Evolutionary conservation across 441 rosid genomes (phyloP).

Genomic region (Codiaeum variegatum): DNA sequence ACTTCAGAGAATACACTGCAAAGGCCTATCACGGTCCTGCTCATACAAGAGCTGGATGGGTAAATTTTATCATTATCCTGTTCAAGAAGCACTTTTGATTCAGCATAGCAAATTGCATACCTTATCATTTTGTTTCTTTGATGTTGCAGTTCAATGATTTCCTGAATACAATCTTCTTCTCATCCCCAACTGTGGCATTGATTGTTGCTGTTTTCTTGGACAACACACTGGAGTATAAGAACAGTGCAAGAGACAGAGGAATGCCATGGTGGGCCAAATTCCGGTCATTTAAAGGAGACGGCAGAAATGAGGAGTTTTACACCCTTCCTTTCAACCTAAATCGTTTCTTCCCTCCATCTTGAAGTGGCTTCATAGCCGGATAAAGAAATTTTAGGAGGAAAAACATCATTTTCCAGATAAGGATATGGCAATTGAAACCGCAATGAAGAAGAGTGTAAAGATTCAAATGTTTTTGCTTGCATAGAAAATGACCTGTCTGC

Average conservation of each 20-base stretch:
- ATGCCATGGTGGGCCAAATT: conserved; percentile 99
- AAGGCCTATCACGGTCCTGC: conserved; percentile 93
- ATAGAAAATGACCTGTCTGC: conserved; percentile 28
- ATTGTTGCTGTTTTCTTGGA: conserved; percentile 81
- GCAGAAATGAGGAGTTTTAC: conserved; percentile 92
- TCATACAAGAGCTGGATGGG: conserved; percentile 90
- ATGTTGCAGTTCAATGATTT: conserved; percentile 85
- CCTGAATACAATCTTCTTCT: conserved; percentile 90
- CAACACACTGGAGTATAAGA: conserved; percentile 91
- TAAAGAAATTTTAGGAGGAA: conserved; percentile 29
- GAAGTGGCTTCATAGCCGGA: conserved; percentile 15
- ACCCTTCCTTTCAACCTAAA: conserved; percentile 92
- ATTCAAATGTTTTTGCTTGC: conserved; percentile 18
- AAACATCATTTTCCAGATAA: conserved; percentile 45
- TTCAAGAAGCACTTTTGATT: background rate
- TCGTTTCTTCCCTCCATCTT: conserved; percentile 98
- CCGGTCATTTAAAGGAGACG: conserved; percentile 87
- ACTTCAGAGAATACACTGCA: conserved; percentile 77
- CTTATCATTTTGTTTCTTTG: conserved; percentile 6
- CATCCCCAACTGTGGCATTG: conserved; percentile 88
- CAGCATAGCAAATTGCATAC: too few species aligned
- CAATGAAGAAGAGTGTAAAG: conserved; percentile 11
- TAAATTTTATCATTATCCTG: conserved; percentile 25
- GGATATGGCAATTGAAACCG: conserved; percentile 9
- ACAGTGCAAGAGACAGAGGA: conserved; percentile 86